Conservation (phyloP, 495 filamentous ascomycete species). For the Aspergillus avenaceus region DNA sequence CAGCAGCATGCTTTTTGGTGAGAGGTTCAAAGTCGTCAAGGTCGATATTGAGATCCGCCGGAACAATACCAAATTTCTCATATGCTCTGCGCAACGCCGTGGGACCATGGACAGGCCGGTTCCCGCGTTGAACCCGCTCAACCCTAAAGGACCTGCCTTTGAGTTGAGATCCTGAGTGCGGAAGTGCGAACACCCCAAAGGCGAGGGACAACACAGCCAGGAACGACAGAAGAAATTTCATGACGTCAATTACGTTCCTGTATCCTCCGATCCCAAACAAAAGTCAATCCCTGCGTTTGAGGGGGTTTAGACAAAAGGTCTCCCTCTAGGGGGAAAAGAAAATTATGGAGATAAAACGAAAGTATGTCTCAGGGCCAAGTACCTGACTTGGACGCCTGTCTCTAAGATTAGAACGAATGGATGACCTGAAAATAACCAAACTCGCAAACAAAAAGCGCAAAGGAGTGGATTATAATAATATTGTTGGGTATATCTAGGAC, state of each 20-base stretch:
- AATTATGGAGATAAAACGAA: slow-evolving; percentile 1
- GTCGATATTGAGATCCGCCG: slow-evolving; percentile 23
- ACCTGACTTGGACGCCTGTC: slow-evolving; percentile 16
- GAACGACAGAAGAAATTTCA: slow-evolving; percentile 29
- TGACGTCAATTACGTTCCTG: slow-evolving; percentile 13
- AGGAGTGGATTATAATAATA: not conserved
- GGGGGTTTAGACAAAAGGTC: not conserved
- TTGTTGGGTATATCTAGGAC: not conserved
- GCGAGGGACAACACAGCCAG: slow-evolving; percentile 26
- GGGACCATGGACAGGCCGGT: slow-evolving; percentile 51
- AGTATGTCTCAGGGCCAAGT: slow-evolving; percentile 10
- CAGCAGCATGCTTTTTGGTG: slow-evolving; percentile 15
- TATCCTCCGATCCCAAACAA: slow-evolving; percentile 2
- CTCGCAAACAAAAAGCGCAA: slow-evolving; percentile 12
- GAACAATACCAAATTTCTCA: slow-evolving; percentile 54
- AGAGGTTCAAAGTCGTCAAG: slow-evolving; percentile 34
- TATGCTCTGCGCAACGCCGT: slow-evolving; percentile 58
- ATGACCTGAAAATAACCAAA: slow-evolving; percentile 22
- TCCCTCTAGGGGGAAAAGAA: not conserved
- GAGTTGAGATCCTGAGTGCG: slow-evolving; percentile 19
- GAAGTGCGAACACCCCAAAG: slow-evolving; percentile 37
- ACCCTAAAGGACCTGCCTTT: slow-evolving; percentile 54
- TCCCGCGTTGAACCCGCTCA: slow-evolving; percentile 50
- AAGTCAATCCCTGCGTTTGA: slow-evolving; percentile 2
- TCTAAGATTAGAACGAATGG: slow-evolving; percentile 7